phyloP scores from a whole-genome alignment of 2,329 filamentous ascomycete genomes.

The Penicillium aurantiogriseum region DNA sequence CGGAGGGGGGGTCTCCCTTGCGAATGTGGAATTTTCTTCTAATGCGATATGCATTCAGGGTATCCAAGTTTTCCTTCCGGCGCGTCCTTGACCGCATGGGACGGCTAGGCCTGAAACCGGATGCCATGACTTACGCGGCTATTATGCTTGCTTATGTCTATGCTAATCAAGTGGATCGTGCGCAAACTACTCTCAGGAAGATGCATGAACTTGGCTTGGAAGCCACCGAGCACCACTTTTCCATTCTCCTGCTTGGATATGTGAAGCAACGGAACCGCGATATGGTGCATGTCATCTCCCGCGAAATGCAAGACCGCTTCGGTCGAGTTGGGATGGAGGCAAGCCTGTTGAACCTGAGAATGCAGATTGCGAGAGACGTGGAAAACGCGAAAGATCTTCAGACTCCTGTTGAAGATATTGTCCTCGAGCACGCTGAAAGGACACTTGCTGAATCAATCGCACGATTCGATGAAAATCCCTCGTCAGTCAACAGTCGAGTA shows the following conservation, averaged over 20 bases:
- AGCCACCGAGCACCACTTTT: conserved; percentile 46
- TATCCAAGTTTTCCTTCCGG: conserved; percentile 56
- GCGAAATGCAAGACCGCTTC: conserved; percentile 41
- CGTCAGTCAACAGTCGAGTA: conserved; percentile 33
- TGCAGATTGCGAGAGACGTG: conserved; percentile 37
- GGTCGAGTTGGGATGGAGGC: conserved; percentile 33
- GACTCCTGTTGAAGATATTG: conserved; percentile 16
- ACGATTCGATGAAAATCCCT: conserved; percentile 40
- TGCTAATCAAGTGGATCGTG: conserved; percentile 54
- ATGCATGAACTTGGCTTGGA: conserved; percentile 41
- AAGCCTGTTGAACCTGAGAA: conserved; percentile 37
- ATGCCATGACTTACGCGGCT: conserved; percentile 60
- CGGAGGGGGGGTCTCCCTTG: conserved; percentile 54
- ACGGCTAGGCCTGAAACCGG: conserved; percentile 49
- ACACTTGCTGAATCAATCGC: conserved; percentile 40
- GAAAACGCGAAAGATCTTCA: conserved; percentile 17
- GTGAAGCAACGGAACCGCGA: conserved; percentile 48
- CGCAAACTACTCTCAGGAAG: conserved; percentile 51
- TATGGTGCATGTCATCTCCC: conserved; percentile 52
- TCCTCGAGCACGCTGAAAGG: conserved; percentile 37
- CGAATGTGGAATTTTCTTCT: conserved; percentile 78
- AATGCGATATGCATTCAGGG: conserved; percentile 63
- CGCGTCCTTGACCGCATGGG: conserved; percentile 58
- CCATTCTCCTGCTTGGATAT: conserved; percentile 51
- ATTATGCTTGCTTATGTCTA: conserved; percentile 59